Conservation (phyloP, 2,329 filamentous ascomycete genomes). For the Bipolaris cookei region DNA sequence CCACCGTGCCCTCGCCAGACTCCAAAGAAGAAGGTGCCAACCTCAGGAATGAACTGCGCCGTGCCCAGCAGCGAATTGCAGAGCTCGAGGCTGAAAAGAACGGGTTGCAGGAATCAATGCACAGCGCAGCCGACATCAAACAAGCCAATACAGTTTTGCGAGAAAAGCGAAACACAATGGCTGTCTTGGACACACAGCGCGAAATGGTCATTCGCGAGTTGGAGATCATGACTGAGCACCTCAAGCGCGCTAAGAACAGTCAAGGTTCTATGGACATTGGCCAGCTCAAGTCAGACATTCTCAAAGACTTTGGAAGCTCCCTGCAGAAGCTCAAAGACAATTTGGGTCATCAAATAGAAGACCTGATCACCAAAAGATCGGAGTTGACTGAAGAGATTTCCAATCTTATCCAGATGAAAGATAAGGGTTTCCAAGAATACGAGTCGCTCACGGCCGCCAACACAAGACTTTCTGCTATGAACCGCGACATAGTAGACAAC, state of each 20-base stretch:
- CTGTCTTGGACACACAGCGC: conserved; percentile 89
- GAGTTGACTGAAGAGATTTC: conserved; percentile 84
- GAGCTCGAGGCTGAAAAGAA: conserved; percentile 84
- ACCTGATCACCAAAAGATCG: conserved; percentile 86
- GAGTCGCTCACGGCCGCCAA: conserved; percentile 95
- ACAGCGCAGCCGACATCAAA: conserved; percentile 67
- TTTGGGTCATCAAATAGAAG: conserved; percentile 76
- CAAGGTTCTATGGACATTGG: conserved; percentile 78
- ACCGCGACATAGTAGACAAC: conserved; percentile 91
- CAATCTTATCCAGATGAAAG: conserved; percentile 81
- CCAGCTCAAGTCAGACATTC: conserved; percentile 68
- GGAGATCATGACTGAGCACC: conserved; percentile 85
- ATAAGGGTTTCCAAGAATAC: conserved; percentile 93
- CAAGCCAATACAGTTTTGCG: conserved; percentile 85
- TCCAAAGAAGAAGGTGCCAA: conserved; percentile 54
- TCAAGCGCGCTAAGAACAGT: conserved; percentile 83
- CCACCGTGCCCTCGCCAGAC: conserved; percentile 66
- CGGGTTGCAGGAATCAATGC: conserved; percentile 59
- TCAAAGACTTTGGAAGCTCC: conserved; percentile 67
- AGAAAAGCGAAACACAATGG: conserved; percentile 95
- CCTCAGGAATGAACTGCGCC: conserved; percentile 74
- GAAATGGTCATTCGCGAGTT: conserved; percentile 95
- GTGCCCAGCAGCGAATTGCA: conserved; percentile 81
- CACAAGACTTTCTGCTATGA: conserved; percentile 89
- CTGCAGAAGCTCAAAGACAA: conserved; percentile 79